Percentiles rank a stretch among this genome's conserved stretches.
Evolutionary conservation across 78 protist genomes (phyloP).

Genomic region (Tieghemostelium lacteum): DNA sequence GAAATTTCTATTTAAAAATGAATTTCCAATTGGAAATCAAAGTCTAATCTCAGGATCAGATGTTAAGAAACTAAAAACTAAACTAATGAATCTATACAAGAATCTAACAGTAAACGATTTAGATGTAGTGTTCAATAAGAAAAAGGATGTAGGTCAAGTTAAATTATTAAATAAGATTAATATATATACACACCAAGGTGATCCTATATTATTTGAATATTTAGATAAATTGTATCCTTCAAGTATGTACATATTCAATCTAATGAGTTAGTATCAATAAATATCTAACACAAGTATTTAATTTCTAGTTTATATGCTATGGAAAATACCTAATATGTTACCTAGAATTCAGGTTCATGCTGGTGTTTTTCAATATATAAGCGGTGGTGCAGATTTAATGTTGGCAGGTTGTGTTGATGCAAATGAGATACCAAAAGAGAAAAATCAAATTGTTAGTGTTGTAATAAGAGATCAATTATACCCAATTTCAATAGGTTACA

Average conservation of each 20-base stretch:
- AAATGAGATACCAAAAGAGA: slow-evolving; percentile 15
- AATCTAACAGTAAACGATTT: slow-evolving; percentile 6
- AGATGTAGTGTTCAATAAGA: slow-evolving; percentile 14
- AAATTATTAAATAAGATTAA: slow-evolving; percentile 10
- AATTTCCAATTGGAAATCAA: slow-evolving; percentile 14
- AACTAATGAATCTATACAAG: background rate
- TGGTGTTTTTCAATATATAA: slow-evolving; percentile 1
- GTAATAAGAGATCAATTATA: background rate
- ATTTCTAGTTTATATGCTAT: slow-evolving; percentile 30
- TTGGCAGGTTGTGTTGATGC: slow-evolving; percentile 29
- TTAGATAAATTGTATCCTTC: slow-evolving; percentile 25
- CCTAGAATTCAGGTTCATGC: slow-evolving; percentile 25
- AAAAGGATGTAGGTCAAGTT: slow-evolving; percentile 46
- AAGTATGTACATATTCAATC: background rate
- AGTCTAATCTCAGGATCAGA: slow-evolving; percentile 37
- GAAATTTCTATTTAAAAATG: slow-evolving; percentile 28
- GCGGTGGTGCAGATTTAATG: slow-evolving; percentile 64
- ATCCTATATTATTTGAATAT: slow-evolving; percentile 54
- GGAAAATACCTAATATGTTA: slow-evolving; percentile 29
- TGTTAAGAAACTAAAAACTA: slow-evolving; percentile 44
- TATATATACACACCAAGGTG: slow-evolving; percentile 19
- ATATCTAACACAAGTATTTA: background rate
- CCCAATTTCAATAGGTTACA: slow-evolving; percentile 43
- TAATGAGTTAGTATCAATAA: background rate
- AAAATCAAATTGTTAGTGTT: slow-evolving; percentile 41